Evolutionary conservation across 164 flowering plant genomes (phyloP), one percentile per base, ranked within the genome.

Genomic region (Liriodendron chinense): DNA sequence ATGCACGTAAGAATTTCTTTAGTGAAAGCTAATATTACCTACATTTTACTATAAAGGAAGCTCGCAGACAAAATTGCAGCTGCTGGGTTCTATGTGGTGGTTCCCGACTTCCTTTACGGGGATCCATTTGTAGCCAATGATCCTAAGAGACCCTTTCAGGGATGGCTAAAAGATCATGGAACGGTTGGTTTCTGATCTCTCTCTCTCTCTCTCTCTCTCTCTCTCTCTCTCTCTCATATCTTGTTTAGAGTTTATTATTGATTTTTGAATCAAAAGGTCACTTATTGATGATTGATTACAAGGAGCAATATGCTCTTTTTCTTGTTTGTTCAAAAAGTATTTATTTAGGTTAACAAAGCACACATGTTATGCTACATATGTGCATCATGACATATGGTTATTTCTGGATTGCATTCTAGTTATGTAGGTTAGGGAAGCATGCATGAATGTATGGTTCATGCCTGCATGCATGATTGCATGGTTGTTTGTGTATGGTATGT

Each of bases 11-110:
- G 43, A 34, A 34, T 3, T 7, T 34, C 5, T 34, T 34, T 34
- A 4, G 43, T 34, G 43, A 34, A 34, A 34, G 43, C 43, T 34
- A 34, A 34, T 34, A 34, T 34, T 34, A 34, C 20, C 59, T 53
- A 50, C 48, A 3, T 57, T 69, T 34, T 65, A 18, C 28, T 57
- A 1, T 74, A 67, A 74, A 91, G 93, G 87, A 88, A 87, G 76
- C 88, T 89, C 12, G 93, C 92, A 14, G 92, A 91, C 80, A 89
- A 86, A 78, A 81, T 89, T 82, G 91, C 93, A 25, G 84, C 86
- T 69, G 83, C 86, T 71, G 96, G 93, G 69, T 89, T 65, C 74
- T 85, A 78, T 82, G 91, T 84, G 64, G 89, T 85, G 69, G 92
- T 83, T 80, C 95, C 93, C 47, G 93, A 91, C 68, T 87, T 87